Evolutionary conservation across 139 green algal species (phyloP), one percentile per base, ranked within the genome.

Genomic region (Mychonastes homosphaera): DNA sequence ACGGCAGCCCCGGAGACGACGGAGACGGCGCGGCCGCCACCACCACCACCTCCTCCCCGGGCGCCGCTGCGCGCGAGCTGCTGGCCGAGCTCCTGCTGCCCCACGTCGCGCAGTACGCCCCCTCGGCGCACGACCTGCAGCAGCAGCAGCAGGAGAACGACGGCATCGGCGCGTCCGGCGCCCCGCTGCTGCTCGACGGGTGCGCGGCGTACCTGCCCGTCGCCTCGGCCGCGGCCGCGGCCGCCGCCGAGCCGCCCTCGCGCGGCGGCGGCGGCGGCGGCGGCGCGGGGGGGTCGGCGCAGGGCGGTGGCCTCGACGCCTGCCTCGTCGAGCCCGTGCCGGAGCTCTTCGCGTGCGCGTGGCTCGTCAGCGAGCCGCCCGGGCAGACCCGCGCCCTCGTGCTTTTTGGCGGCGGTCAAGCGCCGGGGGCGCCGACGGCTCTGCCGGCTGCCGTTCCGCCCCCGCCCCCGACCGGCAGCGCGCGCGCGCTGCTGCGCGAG

Each of bases 401-500:
- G n/a, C n/a, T n/a, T n/a, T n/a, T n/a, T n/a, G n/a, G n/a, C n/a
- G n/a, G n/a, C n/a, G n/a, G n/a, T n/a, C n/a, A 21, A 46, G 16
- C 15, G 6, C 19, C 10, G 41, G 19, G 8, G 8, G 19, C 19
- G 19, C 19, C 41, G 19, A 18, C 23, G 24, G 5, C 41, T n/a
- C 41, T n/a, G 41, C 41, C 41, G 6, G 7, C 41, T 48, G 29
- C 2, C 40, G 32, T 10, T 50, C 60, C 26, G 26, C 60, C 26
- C 33, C 26, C 32, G 64, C 59, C 3, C 54, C 30, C 24, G 75
- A 82, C 24, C 43, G 62, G 28, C 48, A 82, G 53, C 43, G 53
- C 52, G 75, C 78, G 63, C 73, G 68, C 34, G n/a, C 63, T 82
- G 54, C 40, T 71, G 26, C 75, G 73, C 3, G 73, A 82, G 53